A percentile compares a stretch with the other conserved stretches of the same genome.
These are phyloP conservation scores for Pseudonitzschia pungens DNA, from an alignment of 108 stramenopile genomes.

Conservation along the genomic window DNA sequence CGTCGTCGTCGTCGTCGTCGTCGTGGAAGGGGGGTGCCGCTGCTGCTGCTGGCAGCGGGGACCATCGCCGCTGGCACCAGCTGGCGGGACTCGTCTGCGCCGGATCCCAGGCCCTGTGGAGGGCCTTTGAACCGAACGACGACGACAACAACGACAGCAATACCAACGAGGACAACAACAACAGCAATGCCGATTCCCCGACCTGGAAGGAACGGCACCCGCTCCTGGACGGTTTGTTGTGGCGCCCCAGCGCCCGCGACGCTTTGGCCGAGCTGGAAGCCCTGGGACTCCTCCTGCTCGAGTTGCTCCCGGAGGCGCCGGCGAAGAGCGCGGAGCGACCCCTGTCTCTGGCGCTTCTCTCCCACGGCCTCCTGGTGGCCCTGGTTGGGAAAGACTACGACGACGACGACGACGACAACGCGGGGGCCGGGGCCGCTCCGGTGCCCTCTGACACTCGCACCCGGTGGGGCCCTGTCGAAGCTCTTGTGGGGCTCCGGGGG, in stretches of 20 bases:
- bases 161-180: neutral
- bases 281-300: conserved; percentile 8
- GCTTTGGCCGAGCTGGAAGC: conserved; percentile 22
- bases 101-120: conserved; percentile 70
- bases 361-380: conserved; percentile 63
- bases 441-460: neutral
- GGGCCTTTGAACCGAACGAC: conserved; percentile 23
- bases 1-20: too few species aligned
- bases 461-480: neutral
- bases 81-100: conserved; percentile 54
- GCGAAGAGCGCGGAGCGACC: conserved; percentile 34
- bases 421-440: neutral
- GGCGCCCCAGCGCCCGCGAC: neutral
- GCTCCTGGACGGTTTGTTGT: conserved; percentile 4
- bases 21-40: too few species aligned
- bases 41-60: neutral
- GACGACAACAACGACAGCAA: neutral
- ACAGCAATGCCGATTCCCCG: neutral
- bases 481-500: neutral
- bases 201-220: conserved; percentile 56
- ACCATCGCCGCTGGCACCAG: conserved; percentile 17
- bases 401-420: too few species aligned
- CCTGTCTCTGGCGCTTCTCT: conserved; percentile 48
- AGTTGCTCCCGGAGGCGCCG: neutral
- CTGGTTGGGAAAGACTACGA: too few species aligned